Conservation (phyloP, 169 alveolate genomes). For the Plasmodium ovale region DNA sequence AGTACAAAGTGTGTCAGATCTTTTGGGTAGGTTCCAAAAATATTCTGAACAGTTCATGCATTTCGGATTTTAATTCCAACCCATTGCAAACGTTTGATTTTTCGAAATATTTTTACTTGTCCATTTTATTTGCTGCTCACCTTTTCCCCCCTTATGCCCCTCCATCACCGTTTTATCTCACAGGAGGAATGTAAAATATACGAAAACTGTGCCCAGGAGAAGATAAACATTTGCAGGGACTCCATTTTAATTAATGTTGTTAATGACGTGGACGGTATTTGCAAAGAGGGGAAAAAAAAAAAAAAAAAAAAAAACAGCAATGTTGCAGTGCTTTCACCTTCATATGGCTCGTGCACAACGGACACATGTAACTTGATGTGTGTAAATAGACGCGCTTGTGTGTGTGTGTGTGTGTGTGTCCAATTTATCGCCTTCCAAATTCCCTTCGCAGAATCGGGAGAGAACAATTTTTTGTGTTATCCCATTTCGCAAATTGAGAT, state of each 20-base stretch:
- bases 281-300: neutral
- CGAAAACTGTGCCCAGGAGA: constrained; percentile 65
- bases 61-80: neutral
- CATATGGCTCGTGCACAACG: no score
- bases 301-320: neutral
- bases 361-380: no score
- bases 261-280: constrained; percentile 30
- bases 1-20: constrained; percentile 75
- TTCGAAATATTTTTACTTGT: neutral
- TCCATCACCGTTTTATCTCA: no score
- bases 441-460: constrained; percentile 39
- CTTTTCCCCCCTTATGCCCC: neutral
- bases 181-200: constrained; percentile 72
- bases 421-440: no score
- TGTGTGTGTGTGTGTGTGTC: no score
- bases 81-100: no score
- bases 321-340: no score
- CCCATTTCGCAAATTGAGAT: constrained; percentile 74
- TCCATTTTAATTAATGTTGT: constrained; percentile 34
- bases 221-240: constrained; percentile 25
- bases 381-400: neutral
- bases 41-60: neutral
- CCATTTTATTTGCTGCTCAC: neutral
- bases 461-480: constrained; percentile 32
- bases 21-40: constrained; percentile 44